Conservation (phyloP, 805 yeast genomes). For the Blastobotrys terrestris region DNA sequence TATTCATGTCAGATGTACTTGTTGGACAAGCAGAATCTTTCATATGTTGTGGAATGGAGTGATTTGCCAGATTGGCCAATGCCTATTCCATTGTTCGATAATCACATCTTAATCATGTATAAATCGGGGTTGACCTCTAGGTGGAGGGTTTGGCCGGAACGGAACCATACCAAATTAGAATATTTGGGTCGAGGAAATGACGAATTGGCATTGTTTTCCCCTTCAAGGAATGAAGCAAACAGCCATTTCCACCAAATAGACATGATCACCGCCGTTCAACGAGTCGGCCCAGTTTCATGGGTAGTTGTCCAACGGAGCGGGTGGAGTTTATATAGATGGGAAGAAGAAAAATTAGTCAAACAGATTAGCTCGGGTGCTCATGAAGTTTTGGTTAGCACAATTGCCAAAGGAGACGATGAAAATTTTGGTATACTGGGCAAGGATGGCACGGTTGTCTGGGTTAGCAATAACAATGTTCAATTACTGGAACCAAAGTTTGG, state of each 20-base stretch:
- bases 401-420: conserved; percentile 2
- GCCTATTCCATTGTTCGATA: conserved; percentile 12
- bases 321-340: conserved; percentile 17
- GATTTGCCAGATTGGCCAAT: conserved; percentile 17
- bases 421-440: conserved; percentile 12
- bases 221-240: background rate
- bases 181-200: background rate
- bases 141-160: conserved; percentile 1
- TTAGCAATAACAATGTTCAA: conserved; percentile 12
- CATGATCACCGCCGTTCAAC: conserved; percentile 8
- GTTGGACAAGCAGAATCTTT: conserved; percentile 8
- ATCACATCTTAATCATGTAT: conserved; percentile 8
- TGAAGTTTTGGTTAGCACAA: conserved; percentile 4
- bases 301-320: conserved; percentile 14
- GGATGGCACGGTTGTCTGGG: conserved; percentile 14
- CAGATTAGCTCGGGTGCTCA: conserved; percentile 14
- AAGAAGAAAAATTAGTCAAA: conserved; percentile 10
- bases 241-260: conserved; percentile 6
- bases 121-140: conserved; percentile 4
- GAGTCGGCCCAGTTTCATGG: conserved; percentile 13
- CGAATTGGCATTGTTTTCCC: background rate
- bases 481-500: conserved; percentile 13
- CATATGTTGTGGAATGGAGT: conserved; percentile 4
- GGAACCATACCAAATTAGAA: background rate
- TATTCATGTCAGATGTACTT: conserved; percentile 12